Evolutionary conservation across 345 rosid species (phyloP).

Genomic region (Carallia pectinifolia): DNA sequence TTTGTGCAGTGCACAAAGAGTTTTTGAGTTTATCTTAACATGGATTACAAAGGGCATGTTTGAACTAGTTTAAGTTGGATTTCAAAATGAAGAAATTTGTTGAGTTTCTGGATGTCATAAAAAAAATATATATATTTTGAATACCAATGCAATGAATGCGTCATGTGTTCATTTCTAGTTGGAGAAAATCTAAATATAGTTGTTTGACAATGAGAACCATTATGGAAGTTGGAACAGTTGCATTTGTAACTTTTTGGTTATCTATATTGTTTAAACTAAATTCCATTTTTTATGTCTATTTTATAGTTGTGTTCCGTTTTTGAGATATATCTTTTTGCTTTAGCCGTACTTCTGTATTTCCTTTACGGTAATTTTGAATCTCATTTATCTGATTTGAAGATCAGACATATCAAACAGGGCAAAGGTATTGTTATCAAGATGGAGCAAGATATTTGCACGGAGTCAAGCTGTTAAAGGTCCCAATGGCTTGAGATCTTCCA

Average conservation of each 20-base stretch:
- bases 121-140: background rate
- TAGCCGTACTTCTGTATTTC: slow-evolving; percentile 13
- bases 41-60: background rate
- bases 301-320: background rate
- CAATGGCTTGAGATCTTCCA: slow-evolving; percentile 54
- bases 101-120: background rate
- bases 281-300: background rate
- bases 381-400: slow-evolving; percentile 94
- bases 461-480: slow-evolving; percentile 67
- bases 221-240: background rate
- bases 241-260: background rate
- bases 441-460: slow-evolving; percentile 87
- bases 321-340: background rate
- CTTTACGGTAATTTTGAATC: slow-evolving; percentile 40
- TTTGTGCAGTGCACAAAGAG: background rate
- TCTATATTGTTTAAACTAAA: background rate
- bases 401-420: slow-evolving; percentile 99
- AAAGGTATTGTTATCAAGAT: slow-evolving; percentile 72
- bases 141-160: background rate
- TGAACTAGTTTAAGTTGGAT: background rate
- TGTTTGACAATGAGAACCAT: background rate
- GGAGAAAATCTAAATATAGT: background rate
- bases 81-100: background rate
- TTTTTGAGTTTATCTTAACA: background rate
- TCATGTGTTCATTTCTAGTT: background rate